phyloP scores from a whole-genome alignment of 1,284 basidiomycete genomes.

The Cryptococcus floricola region DNA sequence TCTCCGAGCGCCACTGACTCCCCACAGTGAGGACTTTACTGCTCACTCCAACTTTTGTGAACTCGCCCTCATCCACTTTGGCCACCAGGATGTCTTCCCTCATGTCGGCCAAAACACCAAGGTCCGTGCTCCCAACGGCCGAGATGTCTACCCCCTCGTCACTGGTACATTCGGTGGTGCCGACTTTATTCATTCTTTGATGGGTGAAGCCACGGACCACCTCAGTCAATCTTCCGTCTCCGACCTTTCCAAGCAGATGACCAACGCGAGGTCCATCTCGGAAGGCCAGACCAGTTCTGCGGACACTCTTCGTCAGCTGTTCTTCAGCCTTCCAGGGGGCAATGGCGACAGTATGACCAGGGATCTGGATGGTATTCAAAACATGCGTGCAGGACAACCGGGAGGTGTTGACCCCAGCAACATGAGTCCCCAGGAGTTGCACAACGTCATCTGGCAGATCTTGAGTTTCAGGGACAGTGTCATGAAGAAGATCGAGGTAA shows the following conservation, averaged over 20 bases:
- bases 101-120: slow-evolving; percentile 81
- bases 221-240: slow-evolving; percentile 64
- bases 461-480: slow-evolving; percentile 77
- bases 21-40: slow-evolving; percentile 54
- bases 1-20: slow-evolving; percentile 36
- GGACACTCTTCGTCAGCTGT: slow-evolving; percentile 42
- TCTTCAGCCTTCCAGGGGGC: slow-evolving; percentile 61
- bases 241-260: slow-evolving; percentile 76
- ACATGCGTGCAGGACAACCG: slow-evolving; percentile 58
- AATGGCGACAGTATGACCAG: slow-evolving; percentile 56
- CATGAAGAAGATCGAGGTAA: slow-evolving; percentile 76
- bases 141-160: slow-evolving; percentile 73
- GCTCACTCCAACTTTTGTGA: slow-evolving; percentile 90
- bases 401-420: slow-evolving; percentile 65
- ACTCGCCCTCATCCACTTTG: slow-evolving; percentile 68
- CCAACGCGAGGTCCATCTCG: slow-evolving; percentile 55
- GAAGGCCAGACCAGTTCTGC: slow-evolving; percentile 54
- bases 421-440: slow-evolving; percentile 85
- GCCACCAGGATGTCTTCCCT: slow-evolving; percentile 73
- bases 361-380: slow-evolving; percentile 71
- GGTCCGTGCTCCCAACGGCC: slow-evolving; percentile 71
- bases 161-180: slow-evolving; percentile 84
- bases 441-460: slow-evolving; percentile 75
- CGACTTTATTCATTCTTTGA: slow-evolving; percentile 73
- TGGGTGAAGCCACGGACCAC: slow-evolving; percentile 54